These are phyloP conservation scores for Penicillium sp. DNA, from an alignment of 2,329 filamentous ascomycete species.

Conservation along the genomic window DNA sequence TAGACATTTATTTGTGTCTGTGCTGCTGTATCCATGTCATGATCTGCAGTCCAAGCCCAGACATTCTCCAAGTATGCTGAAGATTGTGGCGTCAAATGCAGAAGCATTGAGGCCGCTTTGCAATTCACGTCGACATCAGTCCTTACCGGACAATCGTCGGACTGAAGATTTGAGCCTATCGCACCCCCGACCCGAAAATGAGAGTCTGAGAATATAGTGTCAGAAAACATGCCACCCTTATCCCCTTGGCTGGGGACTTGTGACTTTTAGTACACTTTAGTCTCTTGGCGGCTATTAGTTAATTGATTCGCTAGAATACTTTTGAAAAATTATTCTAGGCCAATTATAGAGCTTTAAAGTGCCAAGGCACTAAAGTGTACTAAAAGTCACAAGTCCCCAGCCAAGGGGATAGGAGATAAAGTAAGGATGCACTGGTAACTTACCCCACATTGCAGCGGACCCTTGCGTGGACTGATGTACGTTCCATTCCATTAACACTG, in stretches of 20 bases:
- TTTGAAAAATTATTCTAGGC: no score
- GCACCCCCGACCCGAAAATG: conserved; percentile 39
- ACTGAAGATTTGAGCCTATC: conserved; percentile 29
- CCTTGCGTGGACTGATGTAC: conserved; percentile 21
- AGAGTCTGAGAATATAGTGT: conserved; percentile 36
- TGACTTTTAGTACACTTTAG: no score
- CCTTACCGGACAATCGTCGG: conserved; percentile 26
- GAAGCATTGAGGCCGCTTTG: conserved; percentile 46
- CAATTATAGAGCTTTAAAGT: no score
- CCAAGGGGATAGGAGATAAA: neutral
- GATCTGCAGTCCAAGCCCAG: conserved; percentile 32
- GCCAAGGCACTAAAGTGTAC: no score
- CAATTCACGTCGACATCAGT: conserved; percentile 20
- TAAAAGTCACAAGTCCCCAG: no score
- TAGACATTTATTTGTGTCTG: conserved; percentile 63
- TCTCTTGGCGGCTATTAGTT: no score
- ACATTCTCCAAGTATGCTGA: conserved; percentile 31
- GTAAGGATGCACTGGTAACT: neutral
- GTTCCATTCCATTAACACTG: conserved; percentile 36
- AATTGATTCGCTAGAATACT: no score
- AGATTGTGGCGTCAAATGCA: conserved; percentile 60
- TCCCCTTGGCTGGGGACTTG: no score
- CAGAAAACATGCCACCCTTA: neutral
- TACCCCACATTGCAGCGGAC: conserved; percentile 19
- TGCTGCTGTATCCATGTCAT: conserved; percentile 25